phyloP scores from a whole-genome alignment of 2,329 filamentous ascomycete species.

The Pestalotiopsis sp. region DNA sequence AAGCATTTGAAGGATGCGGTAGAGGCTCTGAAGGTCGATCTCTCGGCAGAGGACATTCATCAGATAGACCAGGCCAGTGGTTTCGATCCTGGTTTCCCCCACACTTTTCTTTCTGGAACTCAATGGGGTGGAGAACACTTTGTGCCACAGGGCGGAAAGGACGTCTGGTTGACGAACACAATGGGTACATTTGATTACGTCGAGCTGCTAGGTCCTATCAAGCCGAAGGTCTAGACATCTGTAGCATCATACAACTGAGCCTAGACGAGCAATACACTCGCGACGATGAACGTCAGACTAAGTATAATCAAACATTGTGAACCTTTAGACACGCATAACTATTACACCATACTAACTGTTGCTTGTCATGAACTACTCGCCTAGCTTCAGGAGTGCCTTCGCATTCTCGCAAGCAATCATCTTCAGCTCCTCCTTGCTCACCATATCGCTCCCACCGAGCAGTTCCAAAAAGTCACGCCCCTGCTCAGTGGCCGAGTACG shows the following conservation, averaged over 20 bases:
- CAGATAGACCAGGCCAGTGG: slow-evolving; percentile 53
- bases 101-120: slow-evolving; percentile 34
- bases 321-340: no score
- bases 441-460: background rate
- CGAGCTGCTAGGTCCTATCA: background rate
- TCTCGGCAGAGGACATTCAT: slow-evolving; percentile 56
- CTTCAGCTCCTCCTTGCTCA: background rate
- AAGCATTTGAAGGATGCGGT: slow-evolving; percentile 61
- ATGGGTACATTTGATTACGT: slow-evolving; percentile 1
- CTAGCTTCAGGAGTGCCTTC: no score
- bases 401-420: background rate
- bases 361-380: no score
- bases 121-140: background rate
- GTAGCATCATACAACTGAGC: no score
- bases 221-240: background rate
- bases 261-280: no score
- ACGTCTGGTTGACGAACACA: background rate
- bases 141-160: background rate
- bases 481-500: background rate
- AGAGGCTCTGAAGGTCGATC: slow-evolving; percentile 50
- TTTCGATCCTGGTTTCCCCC: slow-evolving; percentile 57
- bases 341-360: no score
- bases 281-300: no score
- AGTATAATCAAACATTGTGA: no score
- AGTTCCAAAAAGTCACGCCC: background rate